Base-by-base conservation (phyloP, 352 stramenopile genomes). In the Globisporangium megalacanthum region DNA sequence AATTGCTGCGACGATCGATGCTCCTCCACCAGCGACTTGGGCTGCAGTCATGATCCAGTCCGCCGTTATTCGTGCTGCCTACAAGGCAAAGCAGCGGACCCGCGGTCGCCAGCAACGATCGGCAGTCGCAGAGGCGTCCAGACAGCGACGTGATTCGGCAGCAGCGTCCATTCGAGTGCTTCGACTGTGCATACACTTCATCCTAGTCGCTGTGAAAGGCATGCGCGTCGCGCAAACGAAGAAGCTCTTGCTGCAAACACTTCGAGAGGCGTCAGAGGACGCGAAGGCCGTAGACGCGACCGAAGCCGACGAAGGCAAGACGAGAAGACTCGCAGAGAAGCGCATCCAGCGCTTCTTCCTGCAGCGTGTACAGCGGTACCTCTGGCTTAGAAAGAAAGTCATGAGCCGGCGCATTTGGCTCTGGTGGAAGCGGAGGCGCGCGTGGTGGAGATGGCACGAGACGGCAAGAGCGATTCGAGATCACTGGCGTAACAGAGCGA, bases 341-440 rank as follows among this genome's bases (percentile, higher is more conserved):
- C 54, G 60, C 6, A 75, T 90, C 58, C 49, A 69, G 52, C 69
- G 70, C 10, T 90, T 90, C 58, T 86, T 88, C 53, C 29, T 70
- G 6, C 55, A 66, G 2, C 62, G 57, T 45, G 77, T 88, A 13
- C 58, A 69, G 19, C 69, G 58, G 7, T 85, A 86, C 29, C 49
- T 86, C 3, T 29, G 50, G 3, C 46, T 80, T 1, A 83, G 77
- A 58, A 81, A 83, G 54, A 46, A 54, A 0, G 63, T 84, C 41
- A 87, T 90, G 77, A 56, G 59, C 31, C 49, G 65, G 1, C 72
- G 77, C 1, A 42, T 90, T 13, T 36, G 69, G 8, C 70, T 58
- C 4, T 88, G 74, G 69, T 88, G 73, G 75, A 77, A 69, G 36
- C 62, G 37, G 4, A 69, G 46, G 29, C 46, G 56, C 8, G 54